Percentiles rank a stretch among this genome's conserved stretches.
phyloP scores from a whole-genome alignment of 371 early-diverging fungal genomes.

The Lichtheimia corymbifera region DNA sequence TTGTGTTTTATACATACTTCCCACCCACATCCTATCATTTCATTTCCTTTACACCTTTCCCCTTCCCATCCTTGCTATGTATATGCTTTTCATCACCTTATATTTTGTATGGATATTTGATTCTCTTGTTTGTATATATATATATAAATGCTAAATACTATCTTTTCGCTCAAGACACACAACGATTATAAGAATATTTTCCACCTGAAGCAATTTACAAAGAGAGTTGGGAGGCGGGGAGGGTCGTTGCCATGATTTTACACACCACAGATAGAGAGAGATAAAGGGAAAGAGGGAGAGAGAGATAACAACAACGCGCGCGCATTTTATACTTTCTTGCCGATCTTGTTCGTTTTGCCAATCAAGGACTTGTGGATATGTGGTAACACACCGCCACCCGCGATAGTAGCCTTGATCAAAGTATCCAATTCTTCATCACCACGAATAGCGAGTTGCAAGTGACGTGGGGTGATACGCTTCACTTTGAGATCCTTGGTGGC shows the following conservation, averaged over 20 bases:
- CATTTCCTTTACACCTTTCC: not conserved
- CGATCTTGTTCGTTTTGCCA: slow-evolving; percentile 58
- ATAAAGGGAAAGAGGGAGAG: too few relatives aligned
- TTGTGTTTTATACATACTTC: not conserved
- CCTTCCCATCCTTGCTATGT: not conserved
- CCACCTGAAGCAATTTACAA: too few relatives aligned
- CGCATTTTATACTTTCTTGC: slow-evolving; percentile 44
- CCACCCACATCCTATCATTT: not conserved
- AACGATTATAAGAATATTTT: too few relatives aligned
- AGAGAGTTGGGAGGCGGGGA: too few relatives aligned
- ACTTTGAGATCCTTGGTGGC: slow-evolving; percentile 89
- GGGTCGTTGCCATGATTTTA: too few relatives aligned
- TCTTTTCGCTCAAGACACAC: too few relatives aligned
- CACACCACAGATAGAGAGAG: too few relatives aligned
- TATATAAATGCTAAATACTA: too few relatives aligned
- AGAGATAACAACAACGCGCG: too few relatives aligned
- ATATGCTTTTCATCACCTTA: too few relatives aligned
- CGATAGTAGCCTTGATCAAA: slow-evolving; percentile 88
- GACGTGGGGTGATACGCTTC: slow-evolving; percentile 89
- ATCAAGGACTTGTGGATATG: slow-evolving; percentile 75
- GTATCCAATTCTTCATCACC: slow-evolving; percentile 91
- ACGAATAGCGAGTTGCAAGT: slow-evolving; percentile 89
- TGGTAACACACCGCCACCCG: slow-evolving; percentile 85
- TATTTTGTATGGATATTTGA: too few relatives aligned
- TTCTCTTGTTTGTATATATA: too few relatives aligned